A percentile compares a stretch with the other conserved stretches of the same genome.
Conservation (phyloP, 2,329 filamentous ascomycete species). For the Aspergillus flavus region DNA sequence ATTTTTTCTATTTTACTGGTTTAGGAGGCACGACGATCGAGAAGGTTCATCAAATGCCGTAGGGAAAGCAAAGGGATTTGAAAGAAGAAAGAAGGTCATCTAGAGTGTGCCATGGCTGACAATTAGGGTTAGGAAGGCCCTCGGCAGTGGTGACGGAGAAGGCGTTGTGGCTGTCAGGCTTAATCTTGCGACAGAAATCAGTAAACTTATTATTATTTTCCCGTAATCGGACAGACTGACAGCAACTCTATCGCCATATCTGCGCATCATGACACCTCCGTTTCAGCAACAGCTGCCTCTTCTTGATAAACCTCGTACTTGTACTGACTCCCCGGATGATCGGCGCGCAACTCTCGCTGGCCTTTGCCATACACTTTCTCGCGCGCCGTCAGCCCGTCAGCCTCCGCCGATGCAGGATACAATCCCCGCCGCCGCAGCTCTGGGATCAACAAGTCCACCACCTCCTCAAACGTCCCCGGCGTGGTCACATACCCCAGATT, state of each 20-base stretch:
- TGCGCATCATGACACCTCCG: background rate
- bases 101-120: background rate
- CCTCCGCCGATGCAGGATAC: constrained; percentile 39
- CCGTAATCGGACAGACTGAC: background rate
- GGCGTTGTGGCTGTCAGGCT: constrained; percentile 11
- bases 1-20: background rate
- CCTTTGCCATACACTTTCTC: constrained; percentile 67
- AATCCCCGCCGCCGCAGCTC: constrained; percentile 48
- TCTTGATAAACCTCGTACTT: constrained; percentile 66
- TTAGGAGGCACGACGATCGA: no score
- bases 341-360: constrained; percentile 57
- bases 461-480: constrained; percentile 56
- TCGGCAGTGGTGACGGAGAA: constrained; percentile 13
- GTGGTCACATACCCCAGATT: constrained; percentile 53
- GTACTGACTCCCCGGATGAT: constrained; percentile 62
- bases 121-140: background rate
- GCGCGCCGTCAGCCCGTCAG: constrained; percentile 49
- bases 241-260: background rate
- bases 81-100: background rate
- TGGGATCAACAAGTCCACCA: constrained; percentile 53
- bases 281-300: constrained; percentile 34
- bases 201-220: no score
- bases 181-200: background rate
- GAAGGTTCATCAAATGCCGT: background rate
- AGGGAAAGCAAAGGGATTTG: background rate